Evolutionary conservation across 345 rosid species (phyloP).

Genomic region (Salix koriyanagi): DNA sequence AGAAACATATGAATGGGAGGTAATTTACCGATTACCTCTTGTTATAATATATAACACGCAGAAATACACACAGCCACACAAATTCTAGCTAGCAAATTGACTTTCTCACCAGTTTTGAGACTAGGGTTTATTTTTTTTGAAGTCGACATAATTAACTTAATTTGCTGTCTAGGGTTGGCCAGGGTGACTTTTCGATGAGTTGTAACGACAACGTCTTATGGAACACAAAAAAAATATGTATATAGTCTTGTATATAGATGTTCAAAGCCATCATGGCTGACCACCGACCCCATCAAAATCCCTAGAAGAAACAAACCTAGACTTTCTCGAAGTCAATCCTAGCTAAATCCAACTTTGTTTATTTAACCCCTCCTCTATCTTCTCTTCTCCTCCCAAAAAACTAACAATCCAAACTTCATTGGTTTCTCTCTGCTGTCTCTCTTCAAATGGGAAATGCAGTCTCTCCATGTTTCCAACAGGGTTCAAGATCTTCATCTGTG

Average conservation of each 20-base stretch:
- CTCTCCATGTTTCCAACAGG: constrained; percentile 35
- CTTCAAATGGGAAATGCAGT: constrained; percentile 43
- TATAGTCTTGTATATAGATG: background rate
- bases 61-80: no score
- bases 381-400: background rate
- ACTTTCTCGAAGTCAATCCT: constrained; percentile 30
- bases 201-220: background rate
- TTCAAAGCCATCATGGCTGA: constrained; percentile 57
- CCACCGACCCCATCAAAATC: constrained; percentile 37
- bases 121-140: background rate
- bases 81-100: background rate
- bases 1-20: background rate
- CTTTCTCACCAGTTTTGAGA: background rate
- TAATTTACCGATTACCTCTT: no score
- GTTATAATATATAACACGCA: no score
- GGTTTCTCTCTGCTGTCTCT: constrained; percentile 6
- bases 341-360: background rate
- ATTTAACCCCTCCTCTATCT: background rate
- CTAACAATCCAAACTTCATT: no score
- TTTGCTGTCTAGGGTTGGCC: background rate
- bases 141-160: background rate
- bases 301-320: constrained; percentile 13
- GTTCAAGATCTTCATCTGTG: constrained; percentile 12
- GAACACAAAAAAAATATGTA: background rate
- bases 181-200: background rate